Evolutionary conservation across 2,329 filamentous ascomycete species (phyloP).

Genomic region (Penicillium janthinellum): DNA sequence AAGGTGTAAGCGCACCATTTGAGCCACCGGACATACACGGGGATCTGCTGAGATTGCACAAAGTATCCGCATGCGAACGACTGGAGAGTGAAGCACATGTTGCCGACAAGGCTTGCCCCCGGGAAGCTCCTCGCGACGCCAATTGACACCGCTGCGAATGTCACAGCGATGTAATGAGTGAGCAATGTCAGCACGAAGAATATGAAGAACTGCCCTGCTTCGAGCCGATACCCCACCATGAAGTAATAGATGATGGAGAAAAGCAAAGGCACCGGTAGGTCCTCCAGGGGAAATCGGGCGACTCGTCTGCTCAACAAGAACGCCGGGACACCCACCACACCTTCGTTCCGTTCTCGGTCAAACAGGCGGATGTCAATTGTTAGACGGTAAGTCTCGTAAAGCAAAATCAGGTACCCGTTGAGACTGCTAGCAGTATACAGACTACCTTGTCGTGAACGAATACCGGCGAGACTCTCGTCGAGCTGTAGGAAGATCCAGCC

Average conservation of each 20-base stretch:
- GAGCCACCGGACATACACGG: constrained; percentile 76
- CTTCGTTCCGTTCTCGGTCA: constrained; percentile 73
- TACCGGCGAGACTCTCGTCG: constrained; percentile 67
- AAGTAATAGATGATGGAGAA: constrained; percentile 75
- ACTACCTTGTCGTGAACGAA: constrained; percentile 71
- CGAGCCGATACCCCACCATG: constrained; percentile 71
- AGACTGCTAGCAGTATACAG: constrained; percentile 71
- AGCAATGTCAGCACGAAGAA: constrained; percentile 71
- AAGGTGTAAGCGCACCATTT: constrained; percentile 53
- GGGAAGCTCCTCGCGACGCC: constrained; percentile 68
- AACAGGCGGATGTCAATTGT: constrained; percentile 75
- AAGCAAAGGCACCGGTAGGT: constrained; percentile 70
- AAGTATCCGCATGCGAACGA: constrained; percentile 77
- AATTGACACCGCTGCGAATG: constrained; percentile 69
- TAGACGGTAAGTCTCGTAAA: constrained; percentile 75
- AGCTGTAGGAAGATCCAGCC: constrained; percentile 74
- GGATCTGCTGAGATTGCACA: constrained; percentile 71
- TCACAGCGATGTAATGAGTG: constrained; percentile 73
- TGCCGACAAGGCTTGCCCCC: constrained; percentile 70
- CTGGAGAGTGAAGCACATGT: constrained; percentile 72
- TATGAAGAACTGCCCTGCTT: constrained; percentile 66
- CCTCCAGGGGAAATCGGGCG: constrained; percentile 69
- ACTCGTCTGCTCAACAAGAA: constrained; percentile 71
- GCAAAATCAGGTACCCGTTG: constrained; percentile 74
- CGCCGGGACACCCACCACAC: constrained; percentile 68